Percentiles rank a stretch among this genome's conserved stretches.
These are phyloP conservation scores for Hirsutella rhossiliensis DNA, from an alignment of 2,329 filamentous ascomycete genomes.

Conservation along the genomic window DNA sequence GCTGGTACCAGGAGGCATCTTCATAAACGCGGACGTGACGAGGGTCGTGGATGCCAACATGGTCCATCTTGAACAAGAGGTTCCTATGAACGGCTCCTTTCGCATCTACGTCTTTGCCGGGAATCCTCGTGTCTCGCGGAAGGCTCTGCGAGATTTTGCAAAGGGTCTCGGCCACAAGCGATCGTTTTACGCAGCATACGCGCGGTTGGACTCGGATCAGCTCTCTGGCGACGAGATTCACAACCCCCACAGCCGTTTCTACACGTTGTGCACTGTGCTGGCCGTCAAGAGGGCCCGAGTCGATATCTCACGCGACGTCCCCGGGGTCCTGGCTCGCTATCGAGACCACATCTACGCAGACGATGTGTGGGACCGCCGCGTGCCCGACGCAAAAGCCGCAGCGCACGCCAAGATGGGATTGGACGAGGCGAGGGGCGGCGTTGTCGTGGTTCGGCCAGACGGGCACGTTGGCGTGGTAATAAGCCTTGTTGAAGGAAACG, in stretches of 20 bases:
- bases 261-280: slow-evolving; percentile 67
- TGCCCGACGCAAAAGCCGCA: slow-evolving; percentile 57
- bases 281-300: slow-evolving; percentile 55
- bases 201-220: slow-evolving; percentile 44
- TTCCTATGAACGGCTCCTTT: slow-evolving; percentile 81
- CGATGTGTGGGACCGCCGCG: slow-evolving; percentile 60
- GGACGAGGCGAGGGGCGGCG: slow-evolving; percentile 57
- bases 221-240: slow-evolving; percentile 70
- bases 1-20: slow-evolving; percentile 60
- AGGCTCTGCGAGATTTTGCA: slow-evolving; percentile 60
- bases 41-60: slow-evolving; percentile 81
- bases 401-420: slow-evolving; percentile 84
- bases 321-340: slow-evolving; percentile 60
- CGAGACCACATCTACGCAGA: slow-evolving; percentile 78
- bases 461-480: slow-evolving; percentile 75
- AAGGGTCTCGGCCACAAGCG: slow-evolving; percentile 48
- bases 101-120: slow-evolving; percentile 82
- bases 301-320: slow-evolving; percentile 61
- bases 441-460: slow-evolving; percentile 77
- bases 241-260: slow-evolving; percentile 76
- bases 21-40: slow-evolving; percentile 71
- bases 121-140: slow-evolving; percentile 41
- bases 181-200: slow-evolving; percentile 62
- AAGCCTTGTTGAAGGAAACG: slow-evolving; percentile 60
- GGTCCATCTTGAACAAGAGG: slow-evolving; percentile 80